Evolutionary conservation across 768 basidiomycete genomes (phyloP), one percentile per base, ranked within the genome.

Genomic region (Artomyces pyxidatus): DNA sequence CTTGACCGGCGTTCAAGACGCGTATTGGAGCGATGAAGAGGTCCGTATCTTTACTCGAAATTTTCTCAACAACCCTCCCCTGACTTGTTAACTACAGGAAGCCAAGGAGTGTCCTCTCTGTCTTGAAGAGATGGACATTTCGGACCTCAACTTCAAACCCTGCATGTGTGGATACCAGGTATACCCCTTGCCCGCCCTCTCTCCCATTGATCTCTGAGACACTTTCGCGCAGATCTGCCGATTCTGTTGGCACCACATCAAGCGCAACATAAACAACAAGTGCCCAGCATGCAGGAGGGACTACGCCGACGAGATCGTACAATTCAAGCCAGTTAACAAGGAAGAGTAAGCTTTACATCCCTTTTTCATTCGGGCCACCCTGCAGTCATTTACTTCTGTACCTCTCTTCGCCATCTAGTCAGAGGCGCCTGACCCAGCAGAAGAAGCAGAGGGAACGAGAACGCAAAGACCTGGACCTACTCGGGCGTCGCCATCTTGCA

Each of bases 161-260:
- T 99, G 96, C 68, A 82, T 93, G 45, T 99, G 96, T 69, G 96
- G 96, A 52, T 96, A 98, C 70, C 96, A 97, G 79, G 96, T 88
- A 55, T 47, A 68, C 45, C 14, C 47, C 58, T 45, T 35, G 49
- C 43, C 1, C 25, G 3, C 26, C n/a, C 21, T 35, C 30, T 22
- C 16, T 1, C 45, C 19, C 45, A 56, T 16, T 49, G 37, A 45
- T 45, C 25, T 44, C 47, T 38, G 49, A 57, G 37, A 21, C 50
- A 42, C 47, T 53, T 51, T 45, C n/a, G 46, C 37, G 25, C 40
- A 99, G 96, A 91, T 99, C 57, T 99, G 96, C 66, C 86, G 92
- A 49, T 99, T 99, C 71, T 99, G 96, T 68, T 98, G 93, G 82
- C 90, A 99, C 68, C 93, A 98, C 69, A 95, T 96, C 75, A 86